Conservation (phyloP, 352 stramenopile species). For the Phytophthora cryptogea region DNA sequence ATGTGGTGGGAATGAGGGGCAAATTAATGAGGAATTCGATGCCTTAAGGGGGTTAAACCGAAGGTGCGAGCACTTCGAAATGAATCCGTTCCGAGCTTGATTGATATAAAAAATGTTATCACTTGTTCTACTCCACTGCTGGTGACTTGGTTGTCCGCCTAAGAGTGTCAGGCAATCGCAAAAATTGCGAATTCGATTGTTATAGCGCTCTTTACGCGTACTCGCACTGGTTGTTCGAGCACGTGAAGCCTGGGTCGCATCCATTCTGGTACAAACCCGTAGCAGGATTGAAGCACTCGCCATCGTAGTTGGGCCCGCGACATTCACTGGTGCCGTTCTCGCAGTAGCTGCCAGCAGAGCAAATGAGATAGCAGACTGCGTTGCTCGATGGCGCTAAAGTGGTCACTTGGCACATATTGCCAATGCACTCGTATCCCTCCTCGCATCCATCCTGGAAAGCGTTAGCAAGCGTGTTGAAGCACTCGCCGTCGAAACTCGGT, state of each 20-base stretch:
- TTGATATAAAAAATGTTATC: too few species aligned
- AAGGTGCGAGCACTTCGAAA: too few species aligned
- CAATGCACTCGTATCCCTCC: conserved; percentile 11
- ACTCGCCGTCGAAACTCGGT: conserved; percentile 18
- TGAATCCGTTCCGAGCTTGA: too few species aligned
- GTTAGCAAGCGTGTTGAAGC: conserved; percentile 25
- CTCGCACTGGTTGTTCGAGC: conserved; percentile 24
- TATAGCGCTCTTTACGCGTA: conserved; percentile 9
- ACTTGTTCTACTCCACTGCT: too few species aligned
- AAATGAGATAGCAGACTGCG: conserved; percentile 21
- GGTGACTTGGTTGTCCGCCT: too few species aligned
- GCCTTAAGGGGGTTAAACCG: too few species aligned
- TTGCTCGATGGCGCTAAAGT: neutral
- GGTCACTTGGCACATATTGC: conserved; percentile 16
- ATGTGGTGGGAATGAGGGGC: too few species aligned
- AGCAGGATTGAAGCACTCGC: conserved; percentile 40
- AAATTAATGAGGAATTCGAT: too few species aligned
- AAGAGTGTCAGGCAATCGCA: too few species aligned
- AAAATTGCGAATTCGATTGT: too few species aligned
- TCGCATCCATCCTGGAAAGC: conserved; percentile 15
- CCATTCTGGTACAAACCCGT: conserved; percentile 21
- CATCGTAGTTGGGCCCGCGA: conserved; percentile 22
- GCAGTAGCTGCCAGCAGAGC: conserved; percentile 32
- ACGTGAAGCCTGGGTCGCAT: conserved; percentile 25
- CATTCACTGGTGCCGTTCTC: conserved; percentile 31